phyloP scores from a whole-genome alignment of 164 flowering plant species.

The Vitis riparia region DNA sequence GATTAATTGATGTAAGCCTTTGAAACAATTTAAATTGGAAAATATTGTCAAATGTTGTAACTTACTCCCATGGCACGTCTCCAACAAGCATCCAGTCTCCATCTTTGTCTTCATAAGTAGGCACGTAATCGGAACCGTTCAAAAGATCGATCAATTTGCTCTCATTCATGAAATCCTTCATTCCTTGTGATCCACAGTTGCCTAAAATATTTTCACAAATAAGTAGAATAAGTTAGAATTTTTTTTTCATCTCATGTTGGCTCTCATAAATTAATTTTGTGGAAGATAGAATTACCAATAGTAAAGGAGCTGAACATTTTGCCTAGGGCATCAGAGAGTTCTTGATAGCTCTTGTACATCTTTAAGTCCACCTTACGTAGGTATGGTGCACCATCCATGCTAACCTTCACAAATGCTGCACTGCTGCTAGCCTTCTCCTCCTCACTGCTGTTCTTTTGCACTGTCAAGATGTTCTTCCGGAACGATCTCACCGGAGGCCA shows the following conservation, averaged over 20 bases:
- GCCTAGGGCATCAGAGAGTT: conserved; percentile 61
- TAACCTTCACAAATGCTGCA: conserved; percentile 72
- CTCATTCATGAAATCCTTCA: conserved; percentile 54
- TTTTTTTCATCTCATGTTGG: too few species aligned
- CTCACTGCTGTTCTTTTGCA: conserved; percentile 10
- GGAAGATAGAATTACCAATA: conserved; percentile 37
- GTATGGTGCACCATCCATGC: conserved; percentile 93
- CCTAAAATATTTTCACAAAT: conserved; percentile 15
- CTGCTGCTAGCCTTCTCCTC: conserved; percentile 33
- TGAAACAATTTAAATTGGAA: too few species aligned
- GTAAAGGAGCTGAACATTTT: conserved; percentile 86
- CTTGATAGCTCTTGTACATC: conserved; percentile 72
- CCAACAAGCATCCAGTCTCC: conserved; percentile 53
- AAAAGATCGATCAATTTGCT: conserved; percentile 43
- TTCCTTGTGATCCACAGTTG: conserved; percentile 34
- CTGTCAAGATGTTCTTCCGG: too few species aligned
- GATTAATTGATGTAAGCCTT: too few species aligned
- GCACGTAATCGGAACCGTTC: conserved; percentile 47
- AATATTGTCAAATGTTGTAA: neutral
- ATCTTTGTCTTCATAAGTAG: conserved; percentile 48
- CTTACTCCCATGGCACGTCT: conserved; percentile 55
- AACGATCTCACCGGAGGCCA: conserved; percentile 69
- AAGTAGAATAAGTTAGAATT: neutral
- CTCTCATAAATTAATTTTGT: too few species aligned
- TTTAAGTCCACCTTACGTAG: conserved; percentile 77